Evolutionary conservation across 257 asterid species (phyloP), one percentile per base, ranked within the genome.

Genomic region (Galeopsis tetrahit): DNA sequence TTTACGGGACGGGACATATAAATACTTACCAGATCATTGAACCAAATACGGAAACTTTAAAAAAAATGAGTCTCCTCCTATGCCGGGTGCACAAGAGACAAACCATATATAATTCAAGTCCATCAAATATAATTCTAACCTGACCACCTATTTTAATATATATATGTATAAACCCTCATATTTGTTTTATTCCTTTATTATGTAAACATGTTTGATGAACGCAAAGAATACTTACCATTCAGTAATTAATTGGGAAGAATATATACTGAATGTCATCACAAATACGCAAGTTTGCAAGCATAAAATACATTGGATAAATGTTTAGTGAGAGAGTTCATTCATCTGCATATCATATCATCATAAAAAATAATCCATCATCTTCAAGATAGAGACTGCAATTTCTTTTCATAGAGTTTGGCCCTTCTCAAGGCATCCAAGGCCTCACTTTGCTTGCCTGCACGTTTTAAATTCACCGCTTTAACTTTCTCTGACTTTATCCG

Each of bases 401-500:
- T 91, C 89, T 87, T 94, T 66, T 94, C 96, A 56, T 82, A 79
- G 70, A 84, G 81, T 80, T 88, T 94, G 65, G 98, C 96, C 35
- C 84, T 79, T 36, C 95, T 75, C 31, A 94, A 80, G 70, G 95
- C 91, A 68, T 83, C 95, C 86, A 91, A 63, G 34, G 97, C 99
- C 86, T 91, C 97, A 2, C 84, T 85, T 80, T 86, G 96, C 88
- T 92, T 88, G 66, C 99, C 99, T 3, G 89, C 78, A 62, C 94
- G 93, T 81, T 95, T 95, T 17, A 92, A 82, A 80, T 81, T 87
- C 53, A 95, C 72, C 3, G 97, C 99, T 82, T 90, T 90, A 2
- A 86, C 65, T 74, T 89, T 95, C 91, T 95, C 98, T 0, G 81
- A 84, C 86, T 84, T 95, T 10, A 90, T 85, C 59, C 63, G 86